These are phyloP conservation scores for Paragyromitra xinjiangensis DNA, from an alignment of 495 filamentous ascomycete species.

Conservation along the genomic window DNA sequence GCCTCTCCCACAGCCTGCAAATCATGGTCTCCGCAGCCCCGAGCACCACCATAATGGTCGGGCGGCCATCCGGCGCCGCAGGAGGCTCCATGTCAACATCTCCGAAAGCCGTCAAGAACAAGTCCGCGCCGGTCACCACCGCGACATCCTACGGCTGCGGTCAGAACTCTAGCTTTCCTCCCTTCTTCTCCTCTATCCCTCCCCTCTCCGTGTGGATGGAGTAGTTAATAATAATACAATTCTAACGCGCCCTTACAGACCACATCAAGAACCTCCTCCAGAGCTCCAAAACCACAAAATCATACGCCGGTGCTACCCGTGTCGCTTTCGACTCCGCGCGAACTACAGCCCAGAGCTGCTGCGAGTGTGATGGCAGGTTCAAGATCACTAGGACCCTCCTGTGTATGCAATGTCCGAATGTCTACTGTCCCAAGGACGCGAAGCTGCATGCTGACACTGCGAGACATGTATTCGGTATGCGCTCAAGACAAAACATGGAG, in stretches of 20 bases:
- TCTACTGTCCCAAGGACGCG: constrained; percentile 66
- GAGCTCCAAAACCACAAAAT: constrained; percentile 4
- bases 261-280: constrained; percentile 47
- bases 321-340: constrained; percentile 52
- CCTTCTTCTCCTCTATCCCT: not conserved
- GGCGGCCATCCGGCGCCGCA: constrained; percentile 39
- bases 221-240: not conserved
- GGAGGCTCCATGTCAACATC: constrained; percentile 39
- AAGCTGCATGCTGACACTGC: constrained; percentile 67
- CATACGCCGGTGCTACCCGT: constrained; percentile 41
- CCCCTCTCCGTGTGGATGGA: not conserved
- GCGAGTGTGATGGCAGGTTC: constrained; percentile 53
- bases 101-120: constrained; percentile 53
- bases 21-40: constrained; percentile 14
- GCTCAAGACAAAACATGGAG: not conserved
- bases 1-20: not conserved
- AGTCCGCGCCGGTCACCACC: constrained; percentile 22
- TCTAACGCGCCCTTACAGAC: constrained; percentile 33
- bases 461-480: constrained; percentile 72
- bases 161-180: constrained; percentile 12
- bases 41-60: constrained; percentile 51
- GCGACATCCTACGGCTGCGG: constrained; percentile 47
- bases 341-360: constrained; percentile 51
- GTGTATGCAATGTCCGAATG: constrained; percentile 73
- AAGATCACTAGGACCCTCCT: constrained; percentile 70